Evolutionary conservation across 2,329 filamentous ascomycete genomes (phyloP).

Genomic region (Fusarium sp.): DNA sequence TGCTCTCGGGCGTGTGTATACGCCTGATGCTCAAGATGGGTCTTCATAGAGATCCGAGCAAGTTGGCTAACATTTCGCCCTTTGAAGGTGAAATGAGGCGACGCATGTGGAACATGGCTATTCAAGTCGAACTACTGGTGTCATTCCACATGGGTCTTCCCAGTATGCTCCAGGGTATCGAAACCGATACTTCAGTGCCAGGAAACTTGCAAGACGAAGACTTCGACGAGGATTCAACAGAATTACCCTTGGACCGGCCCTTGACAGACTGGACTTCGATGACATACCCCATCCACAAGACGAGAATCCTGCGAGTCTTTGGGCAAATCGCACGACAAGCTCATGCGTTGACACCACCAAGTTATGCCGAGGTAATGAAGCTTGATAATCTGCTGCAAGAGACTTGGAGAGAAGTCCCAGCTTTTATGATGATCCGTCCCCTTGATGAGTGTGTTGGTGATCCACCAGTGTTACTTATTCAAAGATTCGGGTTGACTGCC

Average conservation of each 20-base stretch:
- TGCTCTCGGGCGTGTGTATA: constrained; percentile 62
- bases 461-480: constrained; percentile 59
- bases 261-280: constrained; percentile 69
- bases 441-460: constrained; percentile 64
- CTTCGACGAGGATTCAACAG: constrained; percentile 66
- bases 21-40: constrained; percentile 70
- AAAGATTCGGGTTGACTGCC: constrained; percentile 64
- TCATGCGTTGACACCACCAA: constrained; percentile 61
- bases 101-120: constrained; percentile 64
- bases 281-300: constrained; percentile 67
- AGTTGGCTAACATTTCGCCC: constrained; percentile 62
- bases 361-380: constrained; percentile 62
- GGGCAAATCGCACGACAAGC: constrained; percentile 63
- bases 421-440: constrained; percentile 61
- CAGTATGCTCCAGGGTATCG: constrained; percentile 71
- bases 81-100: constrained; percentile 68
- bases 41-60: constrained; percentile 66
- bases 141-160: constrained; percentile 77
- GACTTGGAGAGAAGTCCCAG: constrained; percentile 59
- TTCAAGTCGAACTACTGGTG: constrained; percentile 72
- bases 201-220: constrained; percentile 74
- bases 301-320: constrained; percentile 60
- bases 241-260: constrained; percentile 68
- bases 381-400: constrained; percentile 61
- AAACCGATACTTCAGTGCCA: constrained; percentile 71